phyloP scores from a whole-genome alignment of 2,329 filamentous ascomycete species.

The Atkinsonella hypoxylon region DNA sequence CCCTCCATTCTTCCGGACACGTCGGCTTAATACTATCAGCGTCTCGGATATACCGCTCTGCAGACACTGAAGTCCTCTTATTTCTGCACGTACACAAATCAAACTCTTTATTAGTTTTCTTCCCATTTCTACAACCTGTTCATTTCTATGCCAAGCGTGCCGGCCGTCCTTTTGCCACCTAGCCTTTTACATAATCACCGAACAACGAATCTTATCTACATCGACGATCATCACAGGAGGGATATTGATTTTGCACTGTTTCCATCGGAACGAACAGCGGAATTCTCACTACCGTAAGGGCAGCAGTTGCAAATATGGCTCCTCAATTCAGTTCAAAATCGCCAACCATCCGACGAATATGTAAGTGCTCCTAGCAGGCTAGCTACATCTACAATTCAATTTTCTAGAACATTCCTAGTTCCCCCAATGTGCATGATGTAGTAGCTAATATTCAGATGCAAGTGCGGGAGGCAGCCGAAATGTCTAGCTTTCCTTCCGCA shows the following conservation, averaged over 20 bases:
- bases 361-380: constrained; percentile 31
- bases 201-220: background rate
- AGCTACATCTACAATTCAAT: too few species aligned
- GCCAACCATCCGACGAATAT: constrained; percentile 74
- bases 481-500: constrained; percentile 65
- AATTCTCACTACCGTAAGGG: background rate
- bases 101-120: background rate
- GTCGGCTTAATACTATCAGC: background rate
- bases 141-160: background rate
- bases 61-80: background rate
- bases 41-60: background rate
- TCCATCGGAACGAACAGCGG: too few species aligned
- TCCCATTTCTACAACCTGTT: background rate
- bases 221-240: background rate
- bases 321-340: constrained; percentile 58
- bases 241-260: background rate
- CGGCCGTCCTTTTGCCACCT: background rate
- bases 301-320: constrained; percentile 11
- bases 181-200: background rate
- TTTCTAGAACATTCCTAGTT: background rate
- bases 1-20: background rate
- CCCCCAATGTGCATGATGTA: background rate
- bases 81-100: background rate
- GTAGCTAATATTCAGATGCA: background rate
- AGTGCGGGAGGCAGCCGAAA: constrained; percentile 86